Evolutionary conservation across 257 asterid species (phyloP).

Genomic region (Solanum peruvianum): DNA sequence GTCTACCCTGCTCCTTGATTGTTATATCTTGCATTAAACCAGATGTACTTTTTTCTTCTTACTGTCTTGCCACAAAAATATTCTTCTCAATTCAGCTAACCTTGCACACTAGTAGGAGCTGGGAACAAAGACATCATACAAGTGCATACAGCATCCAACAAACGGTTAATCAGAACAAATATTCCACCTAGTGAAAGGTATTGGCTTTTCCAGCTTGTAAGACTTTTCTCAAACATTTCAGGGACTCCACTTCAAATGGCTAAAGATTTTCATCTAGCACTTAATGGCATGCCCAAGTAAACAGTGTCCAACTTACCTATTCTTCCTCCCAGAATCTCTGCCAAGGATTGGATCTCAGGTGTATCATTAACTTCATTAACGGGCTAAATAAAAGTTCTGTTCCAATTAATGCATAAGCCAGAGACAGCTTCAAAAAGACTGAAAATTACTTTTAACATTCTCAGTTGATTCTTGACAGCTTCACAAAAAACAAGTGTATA

Average conservation of each 20-base stretch:
- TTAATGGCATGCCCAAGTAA: neutral
- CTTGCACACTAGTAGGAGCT: neutral
- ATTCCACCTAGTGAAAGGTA: neutral
- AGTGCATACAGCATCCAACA: neutral
- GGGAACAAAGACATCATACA: neutral
- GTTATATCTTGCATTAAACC: neutral
- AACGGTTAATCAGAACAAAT: neutral
- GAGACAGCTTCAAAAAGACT: neutral
- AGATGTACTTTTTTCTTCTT: neutral
- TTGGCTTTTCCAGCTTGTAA: neutral
- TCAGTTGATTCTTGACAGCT: neutral
- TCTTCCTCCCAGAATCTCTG: neutral
- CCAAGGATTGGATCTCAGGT: neutral
- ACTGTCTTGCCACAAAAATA: neutral
- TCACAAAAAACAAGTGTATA: neutral
- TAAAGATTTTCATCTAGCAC: neutral
- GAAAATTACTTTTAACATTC: neutral
- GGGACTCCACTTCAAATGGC: neutral
- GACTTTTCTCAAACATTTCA: neutral
- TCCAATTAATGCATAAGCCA: neutral
- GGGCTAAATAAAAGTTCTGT: neutral
- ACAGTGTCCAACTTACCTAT: neutral
- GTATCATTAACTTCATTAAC: neutral
- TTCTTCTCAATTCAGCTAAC: neutral
- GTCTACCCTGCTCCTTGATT: neutral